Evolutionary conservation across 2,329 filamentous ascomycete species (phyloP).

Genomic region (Microdochium trichocladiopsis): DNA sequence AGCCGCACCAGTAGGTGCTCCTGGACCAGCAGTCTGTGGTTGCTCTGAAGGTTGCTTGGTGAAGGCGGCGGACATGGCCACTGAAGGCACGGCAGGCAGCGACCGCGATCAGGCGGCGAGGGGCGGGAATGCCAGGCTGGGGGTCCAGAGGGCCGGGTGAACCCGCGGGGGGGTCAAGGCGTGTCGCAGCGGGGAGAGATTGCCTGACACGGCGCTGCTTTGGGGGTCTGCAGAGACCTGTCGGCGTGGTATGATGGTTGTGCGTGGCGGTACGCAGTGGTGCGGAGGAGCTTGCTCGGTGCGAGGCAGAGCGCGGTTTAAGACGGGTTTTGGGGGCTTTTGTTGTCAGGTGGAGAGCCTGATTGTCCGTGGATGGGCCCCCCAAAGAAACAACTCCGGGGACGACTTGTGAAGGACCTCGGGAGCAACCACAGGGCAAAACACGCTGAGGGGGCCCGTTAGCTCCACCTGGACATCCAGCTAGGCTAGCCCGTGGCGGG

Average conservation of each 20-base stretch:
- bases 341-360: conserved; percentile 5
- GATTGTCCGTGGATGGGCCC: background rate
- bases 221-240: background rate
- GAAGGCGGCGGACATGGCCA: background rate
- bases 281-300: background rate
- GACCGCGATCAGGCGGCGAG: no score
- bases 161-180: background rate
- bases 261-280: background rate
- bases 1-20: conserved; percentile 1
- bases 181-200: background rate
- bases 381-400: background rate
- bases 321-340: conserved; percentile 24
- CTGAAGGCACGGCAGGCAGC: background rate
- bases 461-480: no score
- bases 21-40: background rate
- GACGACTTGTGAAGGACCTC: no score
- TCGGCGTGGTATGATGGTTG: background rate
- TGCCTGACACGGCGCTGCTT: background rate
- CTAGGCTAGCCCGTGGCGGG: no score
- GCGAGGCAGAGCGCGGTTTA: conserved; percentile 19
- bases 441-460: no score
- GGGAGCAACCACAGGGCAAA: background rate
- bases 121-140: no score
- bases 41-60: background rate
- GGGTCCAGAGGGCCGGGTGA: background rate